Conservation (phyloP, 176 grass and related monocot genomes). For the Lolium rigidum region DNA sequence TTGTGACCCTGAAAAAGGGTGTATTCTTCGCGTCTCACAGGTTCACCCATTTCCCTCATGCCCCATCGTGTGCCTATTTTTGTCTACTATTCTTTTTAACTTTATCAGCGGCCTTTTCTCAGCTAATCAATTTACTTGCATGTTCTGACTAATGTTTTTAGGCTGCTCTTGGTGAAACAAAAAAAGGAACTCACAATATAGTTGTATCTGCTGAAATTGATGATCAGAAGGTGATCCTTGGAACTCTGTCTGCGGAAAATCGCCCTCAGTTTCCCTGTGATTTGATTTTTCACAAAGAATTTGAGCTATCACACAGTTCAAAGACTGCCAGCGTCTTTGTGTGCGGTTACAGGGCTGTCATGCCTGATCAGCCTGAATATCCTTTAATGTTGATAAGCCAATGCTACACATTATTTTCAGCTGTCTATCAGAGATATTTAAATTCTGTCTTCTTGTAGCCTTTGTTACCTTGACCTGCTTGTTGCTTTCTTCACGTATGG, state of each 20-base stretch:
- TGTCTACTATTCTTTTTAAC: not conserved
- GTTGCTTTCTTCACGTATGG: conserved; percentile 3
- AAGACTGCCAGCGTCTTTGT: conserved; percentile 68
- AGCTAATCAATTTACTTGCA: conserved; percentile 2
- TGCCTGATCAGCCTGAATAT: conserved; percentile 39
- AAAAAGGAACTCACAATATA: conserved; percentile 56
- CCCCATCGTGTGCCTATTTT: not conserved
- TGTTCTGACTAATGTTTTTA: conserved; percentile 24
- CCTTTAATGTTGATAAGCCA: conserved; percentile 35
- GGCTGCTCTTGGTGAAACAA: conserved; percentile 63
- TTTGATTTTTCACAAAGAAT: conserved; percentile 69
- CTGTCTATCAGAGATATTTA: not conserved
- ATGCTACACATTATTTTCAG: not conserved
- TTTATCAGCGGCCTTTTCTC: not conserved
- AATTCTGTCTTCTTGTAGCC: not conserved
- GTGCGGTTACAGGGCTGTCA: conserved; percentile 60
- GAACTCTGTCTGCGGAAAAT: conserved; percentile 67
- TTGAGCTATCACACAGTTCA: conserved; percentile 83
- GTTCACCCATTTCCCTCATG: conserved; percentile 29
- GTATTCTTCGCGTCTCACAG: conserved; percentile 78
- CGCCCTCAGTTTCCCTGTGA: conserved; percentile 66
- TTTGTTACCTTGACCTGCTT: conserved; percentile 33
- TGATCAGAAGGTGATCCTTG: conserved; percentile 68
- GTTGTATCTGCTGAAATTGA: conserved; percentile 60
- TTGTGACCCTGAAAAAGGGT: conserved; percentile 48